Conservation (phyloP, 108 stramenopile genomes). For the Cyclotella atomus region DNA sequence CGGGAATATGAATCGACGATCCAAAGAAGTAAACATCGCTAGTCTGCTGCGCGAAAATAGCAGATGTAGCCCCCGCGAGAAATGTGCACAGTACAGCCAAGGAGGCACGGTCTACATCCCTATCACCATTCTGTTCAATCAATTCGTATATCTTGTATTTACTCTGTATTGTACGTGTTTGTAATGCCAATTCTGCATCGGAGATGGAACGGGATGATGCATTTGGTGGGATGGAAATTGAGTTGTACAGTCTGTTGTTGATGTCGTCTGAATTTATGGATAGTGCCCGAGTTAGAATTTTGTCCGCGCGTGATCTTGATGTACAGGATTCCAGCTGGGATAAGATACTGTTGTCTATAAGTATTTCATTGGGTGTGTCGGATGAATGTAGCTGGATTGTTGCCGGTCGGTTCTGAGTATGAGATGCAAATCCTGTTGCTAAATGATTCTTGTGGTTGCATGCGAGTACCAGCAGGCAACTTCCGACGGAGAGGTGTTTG, state of each 20-base stretch:
- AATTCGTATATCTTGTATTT: constrained; percentile 81
- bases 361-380: background rate
- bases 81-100: constrained; percentile 67
- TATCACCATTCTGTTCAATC: constrained; percentile 82
- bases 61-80: constrained; percentile 59
- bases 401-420: background rate
- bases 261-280: background rate
- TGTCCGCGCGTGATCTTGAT: constrained; percentile 54
- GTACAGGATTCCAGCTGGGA: constrained; percentile 52
- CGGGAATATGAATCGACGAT: constrained; percentile 59
- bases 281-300: constrained; percentile 56
- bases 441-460: background rate
- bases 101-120: constrained; percentile 80
- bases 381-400: background rate
- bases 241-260: constrained; percentile 55
- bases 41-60: constrained; percentile 66
- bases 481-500: background rate
- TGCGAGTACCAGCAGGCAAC: background rate
- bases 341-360: constrained; percentile 40
- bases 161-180: constrained; percentile 75
- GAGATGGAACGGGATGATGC: constrained; percentile 68
- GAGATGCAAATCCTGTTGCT: background rate
- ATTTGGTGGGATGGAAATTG: constrained; percentile 64
- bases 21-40: constrained; percentile 22
- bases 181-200: constrained; percentile 87